Base-by-base conservation (phyloP, 2,329 filamentous ascomycete species). In the Fusarium luffae region DNA sequence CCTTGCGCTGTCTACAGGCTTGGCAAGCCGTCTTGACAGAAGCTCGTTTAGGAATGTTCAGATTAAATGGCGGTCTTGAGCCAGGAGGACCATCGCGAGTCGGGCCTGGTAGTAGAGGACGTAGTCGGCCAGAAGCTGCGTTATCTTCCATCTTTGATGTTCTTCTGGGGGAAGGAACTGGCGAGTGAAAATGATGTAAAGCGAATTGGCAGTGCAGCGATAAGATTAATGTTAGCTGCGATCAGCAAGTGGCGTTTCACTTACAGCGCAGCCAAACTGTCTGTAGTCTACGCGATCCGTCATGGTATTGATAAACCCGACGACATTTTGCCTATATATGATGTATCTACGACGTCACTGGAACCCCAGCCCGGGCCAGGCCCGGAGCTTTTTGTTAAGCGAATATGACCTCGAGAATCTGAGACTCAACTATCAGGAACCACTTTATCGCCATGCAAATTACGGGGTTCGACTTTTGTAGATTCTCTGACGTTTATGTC, bases 1-100 rank as follows among this genome's bases (percentile, higher is more conserved):
- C 67, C 27, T 69, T 69, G 19, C 66, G 67, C 16, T 67, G 66
- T 11, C 67, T 66, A 32, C 67, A 69, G 19, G 62, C 44, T 40
- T 69, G 52, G 21, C 67, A 69, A 8, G 67, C 67, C 23, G 41
- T 60, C 41, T 66, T 69, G 32, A 69, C 66, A 11, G 60, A 50
- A 14, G 43, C 32, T 23, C 67, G 50, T 40, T 63, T 69, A 13
- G 68, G 66, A 8, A 70, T 58, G 19, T 52, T 49, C 4, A 70
- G n/a, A 21, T 57, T 69, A 41, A 30, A 44, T 7, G 58, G 54
- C 34, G 50, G 42, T 4, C 18, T 25, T 3, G 54, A 21, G 25
- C 37, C 42, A n/a, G 32, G 41, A 14, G 21, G 23, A 12, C 18
- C 55, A 19, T 34, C 32, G 6, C 51, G 66, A 18, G 19, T 37